Percentiles rank a stretch among this genome's conserved stretches.
phyloP scores from a whole-genome alignment of 2,329 filamentous ascomycete genomes.

The Verticillium nonalfalfae region DNA sequence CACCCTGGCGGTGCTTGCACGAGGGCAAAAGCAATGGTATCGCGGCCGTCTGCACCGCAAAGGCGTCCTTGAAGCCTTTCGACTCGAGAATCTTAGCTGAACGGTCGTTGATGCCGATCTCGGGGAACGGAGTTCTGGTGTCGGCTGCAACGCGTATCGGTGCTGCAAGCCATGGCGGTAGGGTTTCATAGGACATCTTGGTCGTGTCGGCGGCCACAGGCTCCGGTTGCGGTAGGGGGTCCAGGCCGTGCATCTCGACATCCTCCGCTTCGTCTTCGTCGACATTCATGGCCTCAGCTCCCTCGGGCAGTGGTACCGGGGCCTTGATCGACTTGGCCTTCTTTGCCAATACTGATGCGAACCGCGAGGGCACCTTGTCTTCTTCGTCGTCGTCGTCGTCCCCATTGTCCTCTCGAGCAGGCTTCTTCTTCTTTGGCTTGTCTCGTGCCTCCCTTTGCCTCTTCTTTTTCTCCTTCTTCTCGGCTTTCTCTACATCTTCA shows the following conservation, averaged over 20 bases:
- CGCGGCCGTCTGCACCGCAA: slow-evolving; percentile 74
- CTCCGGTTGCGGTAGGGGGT: slow-evolving; percentile 75
- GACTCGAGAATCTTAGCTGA: slow-evolving; percentile 56
- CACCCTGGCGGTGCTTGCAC: slow-evolving; percentile 56
- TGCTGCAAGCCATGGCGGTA: slow-evolving; percentile 74
- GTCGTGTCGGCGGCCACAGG: slow-evolving; percentile 49
- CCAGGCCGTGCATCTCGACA: slow-evolving; percentile 60
- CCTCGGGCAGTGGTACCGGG: slow-evolving; percentile 31
- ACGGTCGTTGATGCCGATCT: slow-evolving; percentile 55
- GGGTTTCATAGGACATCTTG: slow-evolving; percentile 65
- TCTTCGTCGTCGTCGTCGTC: slow-evolving; percentile 15
- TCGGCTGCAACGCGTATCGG: slow-evolving; percentile 64
- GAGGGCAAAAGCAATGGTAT: slow-evolving; percentile 72
- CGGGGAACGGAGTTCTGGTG: slow-evolving; percentile 52
- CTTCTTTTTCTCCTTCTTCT: slow-evolving; percentile 28
- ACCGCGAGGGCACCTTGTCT: slow-evolving; percentile 22
- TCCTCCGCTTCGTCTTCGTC: slow-evolving; percentile 21
- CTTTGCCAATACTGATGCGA: slow-evolving; percentile 49
- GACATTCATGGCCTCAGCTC: slow-evolving; percentile 21
- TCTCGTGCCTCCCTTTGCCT: slow-evolving; percentile 18
- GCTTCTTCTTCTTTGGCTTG: slow-evolving; percentile 15
- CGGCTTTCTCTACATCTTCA: slow-evolving; percentile 10
- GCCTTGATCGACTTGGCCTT: slow-evolving; percentile 48
- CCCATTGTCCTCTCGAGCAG: slow-evolving; percentile 16
- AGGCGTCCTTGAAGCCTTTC: slow-evolving; percentile 65